Conservation (phyloP, 2,329 filamentous ascomycete species). For the Ascochyta lentis region DNA sequence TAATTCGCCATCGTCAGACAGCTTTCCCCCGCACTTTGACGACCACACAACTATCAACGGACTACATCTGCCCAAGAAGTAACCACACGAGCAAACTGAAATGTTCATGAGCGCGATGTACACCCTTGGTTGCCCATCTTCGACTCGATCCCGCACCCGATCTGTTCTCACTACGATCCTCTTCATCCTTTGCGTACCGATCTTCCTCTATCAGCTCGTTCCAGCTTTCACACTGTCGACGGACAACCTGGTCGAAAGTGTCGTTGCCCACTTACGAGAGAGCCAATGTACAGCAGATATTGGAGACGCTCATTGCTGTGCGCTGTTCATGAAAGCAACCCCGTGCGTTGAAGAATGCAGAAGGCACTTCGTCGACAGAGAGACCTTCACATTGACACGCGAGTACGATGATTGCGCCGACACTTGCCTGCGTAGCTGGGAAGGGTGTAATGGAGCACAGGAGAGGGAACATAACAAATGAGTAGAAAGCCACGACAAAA, state of each 20-base stretch:
- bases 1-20: conserved; percentile 2
- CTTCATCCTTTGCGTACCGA: conserved; percentile 24
- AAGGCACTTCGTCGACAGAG: conserved; percentile 32
- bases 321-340: conserved; percentile 31
- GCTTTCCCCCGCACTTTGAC: not conserved
- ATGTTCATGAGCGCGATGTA: conserved; percentile 4
- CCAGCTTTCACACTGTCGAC: conserved; percentile 19
- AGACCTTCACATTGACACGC: conserved; percentile 30
- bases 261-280: conserved; percentile 7
- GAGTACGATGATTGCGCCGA: conserved; percentile 38
- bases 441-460: not conserved
- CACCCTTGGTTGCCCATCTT: not conserved
- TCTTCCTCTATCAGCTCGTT: conserved; percentile 30
- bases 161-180: conserved; percentile 19
- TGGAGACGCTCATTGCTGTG: conserved; percentile 32
- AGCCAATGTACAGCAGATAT: conserved; percentile 33
- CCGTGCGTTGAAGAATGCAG: conserved; percentile 40
- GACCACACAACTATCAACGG: not conserved
- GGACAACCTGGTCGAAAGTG: conserved; percentile 7
- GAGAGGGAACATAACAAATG: not conserved
- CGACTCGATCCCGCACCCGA: conserved; percentile 1
- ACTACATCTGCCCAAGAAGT: not conserved
- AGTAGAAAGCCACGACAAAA: not conserved
- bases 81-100: not conserved
- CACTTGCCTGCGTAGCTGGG: conserved; percentile 10